A percentile compares a stretch with the other conserved stretches of the same genome.
Evolutionary conservation across 116 monocot genomes (phyloP).

Genomic region (Zostera marina): DNA sequence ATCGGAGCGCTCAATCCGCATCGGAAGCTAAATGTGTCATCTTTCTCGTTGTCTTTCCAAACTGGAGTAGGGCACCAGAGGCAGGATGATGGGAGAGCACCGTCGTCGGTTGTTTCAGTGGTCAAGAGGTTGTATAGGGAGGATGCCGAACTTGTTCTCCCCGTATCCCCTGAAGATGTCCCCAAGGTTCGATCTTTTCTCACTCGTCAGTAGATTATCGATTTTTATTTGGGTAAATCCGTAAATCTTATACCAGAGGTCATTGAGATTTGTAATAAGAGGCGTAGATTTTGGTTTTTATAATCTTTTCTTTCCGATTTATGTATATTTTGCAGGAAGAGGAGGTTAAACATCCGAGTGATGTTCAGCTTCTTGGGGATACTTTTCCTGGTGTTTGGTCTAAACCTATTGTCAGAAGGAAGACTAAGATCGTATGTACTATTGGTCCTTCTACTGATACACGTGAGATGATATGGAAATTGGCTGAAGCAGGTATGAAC

Average conservation of each 20-base stretch:
- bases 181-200: constrained; percentile 18
- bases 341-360: constrained; percentile 39
- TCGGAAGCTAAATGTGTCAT: background rate
- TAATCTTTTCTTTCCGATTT: background rate
- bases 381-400: constrained; percentile 36
- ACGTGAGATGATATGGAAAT: constrained; percentile 98
- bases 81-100: background rate
- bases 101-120: constrained; percentile 16
- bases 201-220: background rate
- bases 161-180: constrained; percentile 51
- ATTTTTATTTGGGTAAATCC: background rate
- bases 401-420: constrained; percentile 67
- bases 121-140: constrained; percentile 23
- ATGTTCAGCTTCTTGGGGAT: constrained; percentile 42
- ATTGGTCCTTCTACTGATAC: constrained; percentile 96
- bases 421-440: constrained; percentile 98
- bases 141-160: constrained; percentile 19
- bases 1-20: constrained; percentile 9
- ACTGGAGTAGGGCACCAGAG: constrained; percentile 1
- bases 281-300: background rate
- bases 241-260: background rate
- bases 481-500: constrained; percentile 98
- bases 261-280: background rate
- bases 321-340: constrained; percentile 28
- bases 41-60: background rate